phyloP scores from a whole-genome alignment of 345 rosid genomes.

The Gossypium raimondii region DNA sequence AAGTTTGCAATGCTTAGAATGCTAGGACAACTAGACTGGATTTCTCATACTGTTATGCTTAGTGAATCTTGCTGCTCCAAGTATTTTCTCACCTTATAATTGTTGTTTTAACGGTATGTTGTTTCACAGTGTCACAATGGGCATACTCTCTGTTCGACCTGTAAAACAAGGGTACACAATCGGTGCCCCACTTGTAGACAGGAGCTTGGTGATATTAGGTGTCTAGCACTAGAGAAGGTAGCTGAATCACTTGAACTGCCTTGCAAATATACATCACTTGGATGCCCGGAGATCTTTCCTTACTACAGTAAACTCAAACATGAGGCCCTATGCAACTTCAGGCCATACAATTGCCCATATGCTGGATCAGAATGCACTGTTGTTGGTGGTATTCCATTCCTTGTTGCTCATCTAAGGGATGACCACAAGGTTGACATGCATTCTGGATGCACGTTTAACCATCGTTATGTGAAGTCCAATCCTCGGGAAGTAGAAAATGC shows the following conservation, averaged over 20 bases:
- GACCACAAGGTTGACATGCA: conserved; percentile 99
- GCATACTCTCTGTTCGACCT: conserved; percentile 89
- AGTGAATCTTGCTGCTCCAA: not conserved
- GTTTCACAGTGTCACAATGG: conserved; percentile 90
- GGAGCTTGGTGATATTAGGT: conserved; percentile 97
- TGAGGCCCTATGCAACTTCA: conserved; percentile 76
- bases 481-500: conserved; percentile 98
- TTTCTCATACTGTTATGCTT: too few relatives aligned
- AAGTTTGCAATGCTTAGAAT: too few relatives aligned
- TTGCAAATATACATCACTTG: conserved; percentile 71
- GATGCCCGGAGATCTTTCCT: conserved; percentile 91
- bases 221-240: conserved; percentile 87
- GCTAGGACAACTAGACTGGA: too few relatives aligned
- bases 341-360: conserved; percentile 89
- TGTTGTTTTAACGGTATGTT: not conserved
- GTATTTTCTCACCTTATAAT: not conserved
- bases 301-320: conserved; percentile 94
- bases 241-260: conserved; percentile 92
- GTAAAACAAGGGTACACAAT: conserved; percentile 85
- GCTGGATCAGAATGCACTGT: conserved; percentile 92
- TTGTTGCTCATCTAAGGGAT: conserved; percentile 85
- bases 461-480: conserved; percentile 93
- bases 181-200: conserved; percentile 96
- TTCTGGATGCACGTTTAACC: conserved; percentile 92
- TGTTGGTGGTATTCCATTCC: conserved; percentile 76